These are phyloP conservation scores for Chaetomium sp. DNA, from an alignment of 2,329 filamentous ascomycete genomes.

Conservation along the genomic window DNA sequence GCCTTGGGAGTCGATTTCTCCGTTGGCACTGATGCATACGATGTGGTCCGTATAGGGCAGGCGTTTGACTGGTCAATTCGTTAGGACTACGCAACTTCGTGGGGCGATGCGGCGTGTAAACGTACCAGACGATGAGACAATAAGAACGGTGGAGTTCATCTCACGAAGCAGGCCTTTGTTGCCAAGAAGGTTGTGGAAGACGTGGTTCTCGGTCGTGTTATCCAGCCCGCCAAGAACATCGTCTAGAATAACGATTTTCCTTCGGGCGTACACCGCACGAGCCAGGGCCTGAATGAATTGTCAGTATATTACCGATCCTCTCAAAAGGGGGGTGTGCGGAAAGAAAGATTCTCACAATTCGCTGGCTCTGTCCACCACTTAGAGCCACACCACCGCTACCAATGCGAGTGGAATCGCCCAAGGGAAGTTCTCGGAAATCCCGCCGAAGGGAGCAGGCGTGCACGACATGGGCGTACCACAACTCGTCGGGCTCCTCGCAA, in stretches of 20 bases:
- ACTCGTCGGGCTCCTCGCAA: constrained; percentile 21
- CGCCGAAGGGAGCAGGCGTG: constrained; percentile 25
- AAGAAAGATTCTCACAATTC: constrained; percentile 20
- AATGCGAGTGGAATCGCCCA: constrained; percentile 23
- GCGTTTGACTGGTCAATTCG: constrained; percentile 26
- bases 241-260: constrained; percentile 38
- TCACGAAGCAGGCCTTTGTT: constrained; percentile 35
- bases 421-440: constrained; percentile 24
- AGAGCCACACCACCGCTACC: constrained; percentile 26
- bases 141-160: constrained; percentile 34
- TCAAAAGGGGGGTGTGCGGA: background rate
- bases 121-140: constrained; percentile 36
- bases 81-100: background rate
- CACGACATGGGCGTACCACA: constrained; percentile 26
- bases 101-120: background rate
- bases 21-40: constrained; percentile 29
- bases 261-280: constrained; percentile 39
- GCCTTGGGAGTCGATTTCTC: constrained; percentile 31
- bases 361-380: constrained; percentile 28
- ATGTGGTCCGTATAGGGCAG: constrained; percentile 35
- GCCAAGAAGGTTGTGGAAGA: constrained; percentile 39
- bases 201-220: constrained; percentile 34
- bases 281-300: constrained; percentile 32
- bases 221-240: constrained; percentile 43
- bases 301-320: background rate